Conservation (phyloP, 345 rosid genomes). For the Arabis alpina region DNA sequence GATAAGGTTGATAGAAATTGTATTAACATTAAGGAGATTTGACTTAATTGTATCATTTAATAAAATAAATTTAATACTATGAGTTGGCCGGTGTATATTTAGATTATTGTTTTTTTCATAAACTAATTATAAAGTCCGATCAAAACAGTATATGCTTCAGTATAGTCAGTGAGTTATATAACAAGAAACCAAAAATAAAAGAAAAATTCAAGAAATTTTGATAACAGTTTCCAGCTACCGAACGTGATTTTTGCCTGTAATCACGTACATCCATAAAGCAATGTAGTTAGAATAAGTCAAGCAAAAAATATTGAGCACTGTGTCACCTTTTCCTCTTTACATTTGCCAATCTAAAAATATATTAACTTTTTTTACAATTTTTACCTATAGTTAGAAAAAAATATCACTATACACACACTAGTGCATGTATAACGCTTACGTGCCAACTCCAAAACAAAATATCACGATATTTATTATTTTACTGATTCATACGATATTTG, state of each 20-base stretch:
- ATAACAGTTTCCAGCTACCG: constrained; percentile 33
- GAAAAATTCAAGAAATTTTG: not conserved
- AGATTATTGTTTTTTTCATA: not conserved
- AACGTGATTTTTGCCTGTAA: constrained; percentile 43
- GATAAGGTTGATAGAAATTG: no score
- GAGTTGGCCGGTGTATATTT: not conserved
- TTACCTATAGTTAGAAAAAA: constrained; percentile 7
- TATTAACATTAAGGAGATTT: no score
- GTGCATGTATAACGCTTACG: constrained; percentile 41
- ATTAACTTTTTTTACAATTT: constrained; percentile 16
- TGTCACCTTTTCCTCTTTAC: constrained; percentile 32
- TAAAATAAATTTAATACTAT: no score
- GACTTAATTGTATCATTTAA: not conserved
- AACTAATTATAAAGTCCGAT: not conserved
- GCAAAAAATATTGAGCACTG: constrained; percentile 31
- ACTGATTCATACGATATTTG: constrained; percentile 27
- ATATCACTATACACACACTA: not conserved
- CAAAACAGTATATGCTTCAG: constrained; percentile 27
- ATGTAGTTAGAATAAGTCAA: constrained; percentile 42
- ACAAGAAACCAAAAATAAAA: not conserved
- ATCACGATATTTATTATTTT: constrained; percentile 39
- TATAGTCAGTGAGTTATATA: constrained; percentile 8
- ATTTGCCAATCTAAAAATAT: constrained; percentile 35
- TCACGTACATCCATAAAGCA: constrained; percentile 46
- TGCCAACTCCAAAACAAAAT: constrained; percentile 33